Evolutionary conservation across 176 grass and related monocot species (phyloP).

Genomic region (Rhynchospora pubera): DNA sequence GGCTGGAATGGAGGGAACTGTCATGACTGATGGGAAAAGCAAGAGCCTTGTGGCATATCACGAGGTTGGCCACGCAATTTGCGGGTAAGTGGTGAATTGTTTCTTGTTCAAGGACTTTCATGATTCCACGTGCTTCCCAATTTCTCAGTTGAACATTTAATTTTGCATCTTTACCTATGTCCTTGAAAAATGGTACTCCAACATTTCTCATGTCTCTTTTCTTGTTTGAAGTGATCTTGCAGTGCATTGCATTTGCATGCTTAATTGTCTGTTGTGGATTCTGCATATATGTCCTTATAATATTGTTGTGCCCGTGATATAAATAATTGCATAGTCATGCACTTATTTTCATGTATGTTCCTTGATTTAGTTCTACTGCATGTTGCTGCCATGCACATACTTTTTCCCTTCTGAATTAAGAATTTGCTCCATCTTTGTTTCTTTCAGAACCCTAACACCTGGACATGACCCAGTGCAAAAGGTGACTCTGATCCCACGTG

Average conservation of each 20-base stretch:
- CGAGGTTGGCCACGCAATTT: constrained; percentile 98
- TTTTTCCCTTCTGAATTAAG: too few species aligned
- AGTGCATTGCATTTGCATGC: constrained; percentile 5
- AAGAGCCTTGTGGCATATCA: constrained; percentile 99
- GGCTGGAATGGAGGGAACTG: constrained; percentile 98
- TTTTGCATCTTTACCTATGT: neutral
- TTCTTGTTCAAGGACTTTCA: neutral
- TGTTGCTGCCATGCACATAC: neutral
- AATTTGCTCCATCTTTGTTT: neutral
- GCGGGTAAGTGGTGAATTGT: constrained; percentile 54
- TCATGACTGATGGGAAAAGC: constrained; percentile 98
- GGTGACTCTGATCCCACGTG: constrained; percentile 87
- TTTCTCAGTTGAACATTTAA: neutral
- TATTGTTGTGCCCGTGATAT: neutral
- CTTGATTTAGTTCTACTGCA: neutral
- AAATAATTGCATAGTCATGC: neutral
- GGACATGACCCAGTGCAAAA: constrained; percentile 96
- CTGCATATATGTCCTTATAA: neutral
- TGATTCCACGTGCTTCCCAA: neutral
- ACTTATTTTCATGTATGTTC: neutral
- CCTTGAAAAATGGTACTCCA: neutral
- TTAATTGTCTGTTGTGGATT: neutral
- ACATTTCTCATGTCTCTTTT: neutral
- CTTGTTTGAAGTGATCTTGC: neutral
- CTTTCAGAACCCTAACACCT: constrained; percentile 86